These are phyloP conservation scores for Trichoderma cornu-damae DNA, from an alignment of 2,329 filamentous ascomycete genomes.

Conservation along the genomic window DNA sequence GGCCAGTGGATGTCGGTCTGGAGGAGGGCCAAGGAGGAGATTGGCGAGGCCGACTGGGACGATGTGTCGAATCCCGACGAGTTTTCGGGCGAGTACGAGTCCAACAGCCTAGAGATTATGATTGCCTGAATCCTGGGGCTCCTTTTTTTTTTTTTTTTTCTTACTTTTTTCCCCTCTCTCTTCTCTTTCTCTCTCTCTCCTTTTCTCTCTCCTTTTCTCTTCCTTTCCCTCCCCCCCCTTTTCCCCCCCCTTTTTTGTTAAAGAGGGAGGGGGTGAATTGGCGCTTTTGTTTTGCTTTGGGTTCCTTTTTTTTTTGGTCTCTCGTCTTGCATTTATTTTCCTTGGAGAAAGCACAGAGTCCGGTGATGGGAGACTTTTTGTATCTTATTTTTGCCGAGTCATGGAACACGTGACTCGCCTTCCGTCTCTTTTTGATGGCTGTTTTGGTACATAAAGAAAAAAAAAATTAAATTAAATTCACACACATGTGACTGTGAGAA, in stretches of 20 bases:
- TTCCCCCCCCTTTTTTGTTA: not conserved
- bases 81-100: slow-evolving; percentile 18
- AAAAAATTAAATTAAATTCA: too few relatives aligned
- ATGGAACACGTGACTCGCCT: slow-evolving; percentile 1
- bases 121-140: slow-evolving; percentile 6
- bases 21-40: slow-evolving; percentile 24
- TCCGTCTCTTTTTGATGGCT: not conserved
- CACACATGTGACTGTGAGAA: too few relatives aligned
- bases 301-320: not conserved
- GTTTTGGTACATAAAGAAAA: not conserved
- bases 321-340: not conserved
- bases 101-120: slow-evolving; percentile 16
- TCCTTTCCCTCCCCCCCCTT: not conserved
- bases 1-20: slow-evolving; percentile 37
- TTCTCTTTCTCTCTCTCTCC: too few relatives aligned
- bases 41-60: slow-evolving; percentile 20
- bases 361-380: not conserved
- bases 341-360: not conserved
- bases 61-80: slow-evolving; percentile 9
- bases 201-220: too few relatives aligned
- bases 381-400: not conserved
- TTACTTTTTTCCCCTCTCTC: not conserved
- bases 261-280: not conserved
- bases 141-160: not conserved
- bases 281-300: not conserved